A percentile compares a stretch with the other conserved stretches of the same genome.
phyloP scores from a whole-genome alignment of 768 basidiomycete species.

The Fomitopsis pulvina region DNA sequence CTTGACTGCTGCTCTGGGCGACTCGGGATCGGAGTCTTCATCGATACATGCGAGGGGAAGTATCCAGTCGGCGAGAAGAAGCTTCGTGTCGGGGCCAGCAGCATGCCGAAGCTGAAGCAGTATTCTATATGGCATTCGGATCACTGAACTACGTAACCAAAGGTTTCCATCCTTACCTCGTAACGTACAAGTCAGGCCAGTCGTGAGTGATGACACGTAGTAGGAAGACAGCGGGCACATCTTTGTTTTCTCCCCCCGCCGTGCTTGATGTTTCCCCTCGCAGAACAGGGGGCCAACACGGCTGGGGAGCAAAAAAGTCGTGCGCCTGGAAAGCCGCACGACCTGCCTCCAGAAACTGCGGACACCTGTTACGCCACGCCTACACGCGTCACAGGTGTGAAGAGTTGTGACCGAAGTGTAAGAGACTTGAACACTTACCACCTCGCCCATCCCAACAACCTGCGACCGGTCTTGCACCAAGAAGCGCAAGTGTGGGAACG shows the following conservation, averaged over 20 bases:
- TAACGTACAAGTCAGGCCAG: conserved; percentile 56
- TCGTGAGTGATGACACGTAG: conserved; percentile 71
- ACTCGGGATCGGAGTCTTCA: conserved; percentile 19
- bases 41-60: conserved; percentile 67
- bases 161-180: conserved; percentile 10
- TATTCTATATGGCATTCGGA: conserved; percentile 23
- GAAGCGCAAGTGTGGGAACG: conserved; percentile 37
- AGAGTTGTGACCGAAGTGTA: neutral
- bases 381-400: conserved; percentile 13
- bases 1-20: neutral
- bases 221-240: conserved; percentile 54
- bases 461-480: conserved; percentile 57
- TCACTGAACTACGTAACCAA: neutral
- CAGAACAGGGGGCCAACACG: conserved; percentile 9
- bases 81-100: conserved; percentile 39
- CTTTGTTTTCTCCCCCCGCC: neutral
- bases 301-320: conserved; percentile 70
- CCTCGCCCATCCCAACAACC: conserved; percentile 44
- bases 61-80: conserved; percentile 69
- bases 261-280: neutral
- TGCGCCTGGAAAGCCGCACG: conserved; percentile 60
- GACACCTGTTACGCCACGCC: conserved; percentile 56
- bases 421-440: conserved; percentile 13
- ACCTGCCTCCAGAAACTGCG: conserved; percentile 48
- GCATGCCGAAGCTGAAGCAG: conserved; percentile 37